Evolutionary conservation across 2,329 filamentous ascomycete species (phyloP), one percentile per base, ranked within the genome.

Genomic region (Teratosphaeria destructans): DNA sequence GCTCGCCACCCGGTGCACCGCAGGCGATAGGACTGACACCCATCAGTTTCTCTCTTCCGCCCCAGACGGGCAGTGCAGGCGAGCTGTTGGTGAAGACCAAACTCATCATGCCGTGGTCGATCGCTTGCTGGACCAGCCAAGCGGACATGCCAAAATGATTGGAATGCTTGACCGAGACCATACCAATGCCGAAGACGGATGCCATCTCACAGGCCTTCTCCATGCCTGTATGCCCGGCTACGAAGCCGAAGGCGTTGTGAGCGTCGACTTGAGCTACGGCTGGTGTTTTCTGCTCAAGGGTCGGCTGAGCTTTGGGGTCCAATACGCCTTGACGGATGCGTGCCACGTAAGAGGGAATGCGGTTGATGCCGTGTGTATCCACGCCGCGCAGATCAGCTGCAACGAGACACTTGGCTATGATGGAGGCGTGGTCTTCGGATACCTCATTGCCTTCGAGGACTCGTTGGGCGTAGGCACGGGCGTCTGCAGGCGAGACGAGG

Each of bases 131-230:
- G 11, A 91, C 88, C 0, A 91, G 70, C 87, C 88, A 93, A 0
- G 89, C 89, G 3, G 82, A 82, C 89, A 94, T 94, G 58, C 89
- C 89, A 67, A 89, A 92, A 72, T 93, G 88, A 67, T 93, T 93
- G 49, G 85, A 88, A 73, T 87, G 86, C 72, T 85, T 88, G 68
- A 93, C 78, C 60, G 82, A 84, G 0, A 87, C 86, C 81, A 94
- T 85, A 29, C 89, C 89, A 63, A 93, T 88, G 12, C 88, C 88
- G 66, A 80, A 84, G 1, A 74, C 71, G 27, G 77, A 73, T 0
- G 88, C 88, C 74, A 87, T 85, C 10, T 82, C 78, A 54, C 91
- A 83, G 0, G 88, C 88, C 0, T 79, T 78, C 0, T 73, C 71
- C 85, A 93, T 92, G 29, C 81, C 88, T 58, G 74, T 67, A 54